phyloP scores from a whole-genome alignment of 225 moss, liverwort and hornwort species.

The Bryum argenteum region DNA sequence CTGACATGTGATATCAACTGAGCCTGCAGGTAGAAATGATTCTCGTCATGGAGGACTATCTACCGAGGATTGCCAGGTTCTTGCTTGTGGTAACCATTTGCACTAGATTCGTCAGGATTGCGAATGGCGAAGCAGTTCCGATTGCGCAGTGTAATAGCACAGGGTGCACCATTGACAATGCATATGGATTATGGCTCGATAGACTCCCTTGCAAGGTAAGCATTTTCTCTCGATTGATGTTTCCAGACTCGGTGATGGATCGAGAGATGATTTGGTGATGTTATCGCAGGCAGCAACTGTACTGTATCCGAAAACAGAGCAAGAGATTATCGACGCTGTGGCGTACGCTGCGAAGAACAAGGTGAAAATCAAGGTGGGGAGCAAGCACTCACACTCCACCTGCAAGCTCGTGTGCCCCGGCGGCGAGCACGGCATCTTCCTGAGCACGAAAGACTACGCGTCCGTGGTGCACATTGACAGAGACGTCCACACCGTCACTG shows the following conservation, averaged over 20 bases:
- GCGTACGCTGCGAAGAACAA: slow-evolving; percentile 40
- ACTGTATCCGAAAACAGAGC: slow-evolving; percentile 46
- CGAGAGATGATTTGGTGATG: neutral
- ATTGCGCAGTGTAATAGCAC: slow-evolving; percentile 28
- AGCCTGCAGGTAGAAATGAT: slow-evolving; percentile 9
- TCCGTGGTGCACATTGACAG: slow-evolving; percentile 35
- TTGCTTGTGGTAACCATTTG: slow-evolving; percentile 21
- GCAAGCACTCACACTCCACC: slow-evolving; percentile 42
- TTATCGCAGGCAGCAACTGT: slow-evolving; percentile 32
- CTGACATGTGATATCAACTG: neutral
- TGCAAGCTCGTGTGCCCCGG: slow-evolving; percentile 57
- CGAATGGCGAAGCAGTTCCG: slow-evolving; percentile 23
- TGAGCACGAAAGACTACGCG: slow-evolving; percentile 48
- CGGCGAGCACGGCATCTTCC: slow-evolving; percentile 29
- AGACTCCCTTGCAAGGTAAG: slow-evolving; percentile 39
- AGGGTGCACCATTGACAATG: slow-evolving; percentile 37
- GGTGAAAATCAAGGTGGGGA: slow-evolving; percentile 51
- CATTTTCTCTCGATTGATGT: neutral
- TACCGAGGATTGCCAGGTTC: slow-evolving; percentile 16
- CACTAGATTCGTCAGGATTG: neutral
- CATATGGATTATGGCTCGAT: slow-evolving; percentile 34
- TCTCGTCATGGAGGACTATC: slow-evolving; percentile 16
- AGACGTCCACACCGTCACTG: slow-evolving; percentile 31
- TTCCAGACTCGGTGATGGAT: neutral
- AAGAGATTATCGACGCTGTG: slow-evolving; percentile 45